Conservation (phyloP, 108 stramenopile genomes). For the Pseudonitzschia multiseries region DNA sequence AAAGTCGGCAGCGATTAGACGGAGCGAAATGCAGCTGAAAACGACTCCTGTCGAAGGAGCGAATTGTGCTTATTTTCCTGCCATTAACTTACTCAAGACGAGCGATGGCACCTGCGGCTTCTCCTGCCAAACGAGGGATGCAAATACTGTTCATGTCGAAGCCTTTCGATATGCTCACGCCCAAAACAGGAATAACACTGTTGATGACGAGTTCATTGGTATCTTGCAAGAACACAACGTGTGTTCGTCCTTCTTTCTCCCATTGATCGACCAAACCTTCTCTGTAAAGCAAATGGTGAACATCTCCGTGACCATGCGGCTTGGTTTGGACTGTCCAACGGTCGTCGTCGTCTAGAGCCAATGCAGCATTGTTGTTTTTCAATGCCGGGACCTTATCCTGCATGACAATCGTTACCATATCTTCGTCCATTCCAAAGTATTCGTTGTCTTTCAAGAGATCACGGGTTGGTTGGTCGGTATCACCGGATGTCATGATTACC, state of each 20-base stretch:
- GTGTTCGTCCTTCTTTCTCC: constrained; percentile 77
- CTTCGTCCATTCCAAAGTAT: constrained; percentile 90
- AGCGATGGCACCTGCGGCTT: constrained; percentile 98
- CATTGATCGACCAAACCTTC: constrained; percentile 87
- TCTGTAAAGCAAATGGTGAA: constrained; percentile 89
- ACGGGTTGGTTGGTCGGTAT: constrained; percentile 93
- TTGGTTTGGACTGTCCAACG: constrained; percentile 93
- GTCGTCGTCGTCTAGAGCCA: constrained; percentile 83
- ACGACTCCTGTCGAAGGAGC: neutral
- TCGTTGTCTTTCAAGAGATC: constrained; percentile 83
- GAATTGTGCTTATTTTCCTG: neutral
- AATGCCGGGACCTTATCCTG: constrained; percentile 97
- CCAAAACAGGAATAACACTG: constrained; percentile 90
- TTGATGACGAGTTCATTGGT: constrained; percentile 98
- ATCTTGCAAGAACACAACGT: constrained; percentile 98
- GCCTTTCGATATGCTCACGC: constrained; percentile 83
- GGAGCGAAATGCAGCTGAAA: neutral
- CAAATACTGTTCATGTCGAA: constrained; percentile 98
- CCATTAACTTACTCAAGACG: constrained; percentile 78
- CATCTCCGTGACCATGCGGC: constrained; percentile 99
- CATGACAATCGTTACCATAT: constrained; percentile 73
- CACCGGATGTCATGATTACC: constrained; percentile 98
- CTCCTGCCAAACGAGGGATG: constrained; percentile 94
- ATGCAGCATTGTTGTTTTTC: constrained; percentile 80
- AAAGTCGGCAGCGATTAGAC: neutral